These are phyloP conservation scores for Thymus quinquecostatus DNA, from an alignment of 257 asterid species.

Conservation along the genomic window DNA sequence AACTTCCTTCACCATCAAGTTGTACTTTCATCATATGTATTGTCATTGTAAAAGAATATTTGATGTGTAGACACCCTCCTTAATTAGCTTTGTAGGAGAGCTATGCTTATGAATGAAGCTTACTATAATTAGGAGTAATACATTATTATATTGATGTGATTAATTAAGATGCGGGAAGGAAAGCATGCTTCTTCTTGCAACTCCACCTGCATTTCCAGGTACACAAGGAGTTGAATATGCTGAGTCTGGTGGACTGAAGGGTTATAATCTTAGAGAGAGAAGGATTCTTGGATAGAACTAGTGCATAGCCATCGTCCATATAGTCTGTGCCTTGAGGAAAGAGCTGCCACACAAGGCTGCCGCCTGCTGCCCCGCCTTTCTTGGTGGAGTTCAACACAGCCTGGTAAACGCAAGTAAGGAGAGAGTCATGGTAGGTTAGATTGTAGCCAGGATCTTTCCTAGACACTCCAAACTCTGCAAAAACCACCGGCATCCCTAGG, in stretches of 20 bases:
- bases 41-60: background rate
- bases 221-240: constrained; percentile 65
- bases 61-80: too few species aligned
- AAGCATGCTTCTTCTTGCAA: constrained; percentile 70
- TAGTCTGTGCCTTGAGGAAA: constrained; percentile 88
- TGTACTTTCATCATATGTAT: background rate
- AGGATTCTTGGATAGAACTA: constrained; percentile 70
- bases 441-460: constrained; percentile 78
- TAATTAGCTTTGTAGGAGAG: too few species aligned
- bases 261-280: constrained; percentile 59
- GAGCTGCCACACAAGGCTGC: constrained; percentile 85
- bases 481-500: constrained; percentile 84
- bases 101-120: too few species aligned
- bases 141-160: too few species aligned
- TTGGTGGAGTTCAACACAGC: constrained; percentile 63
- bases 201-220: constrained; percentile 83
- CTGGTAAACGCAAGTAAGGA: constrained; percentile 61
- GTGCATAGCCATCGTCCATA: constrained; percentile 93
- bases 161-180: background rate
- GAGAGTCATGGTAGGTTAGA: constrained; percentile 53
- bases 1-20: background rate
- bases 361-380: constrained; percentile 82
- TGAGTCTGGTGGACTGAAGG: constrained; percentile 66
- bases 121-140: too few species aligned
- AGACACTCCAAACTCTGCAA: constrained; percentile 79